Evolutionary conservation across 1,139 yeast genomes (phyloP), one percentile per base, ranked within the genome.

Genomic region (Geotrichum bryndzae): DNA sequence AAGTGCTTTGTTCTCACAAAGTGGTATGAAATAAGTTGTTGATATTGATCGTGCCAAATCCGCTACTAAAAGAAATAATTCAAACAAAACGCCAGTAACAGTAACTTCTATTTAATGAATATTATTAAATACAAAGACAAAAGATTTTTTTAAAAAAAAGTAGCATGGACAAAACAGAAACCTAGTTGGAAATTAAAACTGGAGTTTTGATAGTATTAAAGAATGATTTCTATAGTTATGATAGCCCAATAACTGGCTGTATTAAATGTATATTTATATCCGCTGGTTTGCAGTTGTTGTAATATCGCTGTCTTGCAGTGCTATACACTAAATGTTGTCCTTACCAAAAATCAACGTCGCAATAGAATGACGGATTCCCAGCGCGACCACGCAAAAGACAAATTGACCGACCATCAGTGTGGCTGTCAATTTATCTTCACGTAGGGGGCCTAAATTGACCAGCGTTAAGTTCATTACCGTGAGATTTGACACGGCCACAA

Each of bases 281-380:
- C 7, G 18, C 1, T 18, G 18, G 18, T 18, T 18, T 35, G 41
- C 3, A 10, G 13, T 35, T n/a, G 48, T 41, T 41, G 48, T 41
- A 10, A 41, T 18, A 29, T 29, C 33, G 33, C 33, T 29, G 33
- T 29, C 33, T 5, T 29, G 33, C 33, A 29, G 33, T 29, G 22
- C n/a, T 11, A 23, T 23, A 15, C 7, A 11, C 62, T 64, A 70
- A 11, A 88, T 78, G 71, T 94, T 94, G 73, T 94, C 99, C 67
- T 87, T 86, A 10, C 97, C 97, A 76, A 91, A 94, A 18, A 94
- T 73, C 79, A 94, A 78, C 1, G 92, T 89, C 0, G 97, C 98
- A 13, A 90, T 77, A 0, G 91, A 83, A 74, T 94, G 99, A 73
- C 99, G 83, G 8, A 84, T 82, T 2, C 82, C 73, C 18, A 94